phyloP scores from a whole-genome alignment of 495 filamentous ascomycete species.

The Penicillium coffeae region DNA sequence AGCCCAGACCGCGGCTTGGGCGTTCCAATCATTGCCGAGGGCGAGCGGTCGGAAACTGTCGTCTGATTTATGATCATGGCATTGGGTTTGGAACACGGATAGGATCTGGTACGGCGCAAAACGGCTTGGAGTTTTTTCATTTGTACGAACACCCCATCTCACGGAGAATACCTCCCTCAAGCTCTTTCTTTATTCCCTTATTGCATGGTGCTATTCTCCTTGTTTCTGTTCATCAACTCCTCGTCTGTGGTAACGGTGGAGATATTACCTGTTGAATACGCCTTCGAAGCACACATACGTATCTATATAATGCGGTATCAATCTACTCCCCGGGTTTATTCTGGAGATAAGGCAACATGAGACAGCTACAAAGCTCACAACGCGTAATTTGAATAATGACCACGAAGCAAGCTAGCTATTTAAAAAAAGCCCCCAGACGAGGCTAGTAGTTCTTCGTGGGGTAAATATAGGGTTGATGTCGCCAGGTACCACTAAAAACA shows the following conservation, averaged over 20 bases:
- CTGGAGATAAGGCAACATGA: neutral
- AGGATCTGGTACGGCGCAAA: constrained; percentile 10
- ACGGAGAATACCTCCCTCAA: constrained; percentile 12
- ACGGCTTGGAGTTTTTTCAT: constrained; percentile 14
- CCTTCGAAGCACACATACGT: neutral
- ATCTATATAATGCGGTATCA: neutral
- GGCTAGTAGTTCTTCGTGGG: neutral
- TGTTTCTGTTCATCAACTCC: constrained; percentile 11
- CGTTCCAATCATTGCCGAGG: constrained; percentile 83
- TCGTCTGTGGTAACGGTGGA: constrained; percentile 24
- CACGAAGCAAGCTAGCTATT: no score
- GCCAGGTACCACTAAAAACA: neutral
- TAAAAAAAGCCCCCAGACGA: no score
- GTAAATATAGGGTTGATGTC: no score
- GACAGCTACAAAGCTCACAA: neutral
- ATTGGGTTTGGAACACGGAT: constrained; percentile 6
- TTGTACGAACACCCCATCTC: constrained; percentile 18
- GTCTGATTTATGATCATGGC: constrained; percentile 50
- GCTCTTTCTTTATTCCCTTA: constrained; percentile 9
- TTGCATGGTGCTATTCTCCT: constrained; percentile 15
- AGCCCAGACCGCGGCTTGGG: constrained; percentile 88
- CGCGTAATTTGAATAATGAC: neutral
- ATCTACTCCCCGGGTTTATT: neutral
- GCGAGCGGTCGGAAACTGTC: constrained; percentile 75
- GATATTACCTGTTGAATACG: constrained; percentile 35